Base-by-base conservation (phyloP, 2,329 filamentous ascomycete species). In the Diplocarpon mali region DNA sequence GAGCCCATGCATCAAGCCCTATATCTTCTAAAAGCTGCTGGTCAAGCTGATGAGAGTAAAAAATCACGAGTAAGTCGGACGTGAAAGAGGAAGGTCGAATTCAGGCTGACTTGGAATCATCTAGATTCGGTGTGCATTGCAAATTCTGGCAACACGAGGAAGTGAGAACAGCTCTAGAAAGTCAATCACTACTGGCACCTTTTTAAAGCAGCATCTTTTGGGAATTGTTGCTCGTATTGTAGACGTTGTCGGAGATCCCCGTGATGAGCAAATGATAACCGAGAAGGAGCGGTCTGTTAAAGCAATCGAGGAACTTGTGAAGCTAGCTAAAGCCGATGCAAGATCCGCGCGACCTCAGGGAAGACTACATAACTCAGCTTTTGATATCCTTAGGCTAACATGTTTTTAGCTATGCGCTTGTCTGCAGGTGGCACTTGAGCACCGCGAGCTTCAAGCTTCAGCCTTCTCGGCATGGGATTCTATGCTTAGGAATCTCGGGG, bases 221-320 rank as follows among this genome's bases (percentile, higher is more conserved):
- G 90, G 88, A 5, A 78, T 96, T 43, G 88, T 95, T 64, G 80
- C 86, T 6, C 76, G 82, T 30, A 79, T 96, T 52, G 86, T 85
- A 0, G 80, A 89, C 43, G 68, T 75, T 9, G 80, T 95, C 47
- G 92, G 89, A 56, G 83, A 86, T 58, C 71, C 65, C 13, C 65
- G 29, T 67, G 69, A 71, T 15, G 70, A 73, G 46, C 75, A 76
- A 45, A 74, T 65, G 52, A 69, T 65, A 56, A 73, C 60, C 57
- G 88, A 95, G 60, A 86, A 88, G 57, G 77, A 76, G 45, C 75
- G 83, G 47, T 88, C 82, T 55, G 77, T 98, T 8, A 76, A 77
- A 51, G 89, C 86, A 5, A 83, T 98, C 60, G 84, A 87, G 54
- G 86, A 94, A 60, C 85, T 98, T 75, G 83, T 95, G 40, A 77